phyloP scores from a whole-genome alignment of 2,329 filamentous ascomycete species.

The Thielaviopsis euricoi region DNA sequence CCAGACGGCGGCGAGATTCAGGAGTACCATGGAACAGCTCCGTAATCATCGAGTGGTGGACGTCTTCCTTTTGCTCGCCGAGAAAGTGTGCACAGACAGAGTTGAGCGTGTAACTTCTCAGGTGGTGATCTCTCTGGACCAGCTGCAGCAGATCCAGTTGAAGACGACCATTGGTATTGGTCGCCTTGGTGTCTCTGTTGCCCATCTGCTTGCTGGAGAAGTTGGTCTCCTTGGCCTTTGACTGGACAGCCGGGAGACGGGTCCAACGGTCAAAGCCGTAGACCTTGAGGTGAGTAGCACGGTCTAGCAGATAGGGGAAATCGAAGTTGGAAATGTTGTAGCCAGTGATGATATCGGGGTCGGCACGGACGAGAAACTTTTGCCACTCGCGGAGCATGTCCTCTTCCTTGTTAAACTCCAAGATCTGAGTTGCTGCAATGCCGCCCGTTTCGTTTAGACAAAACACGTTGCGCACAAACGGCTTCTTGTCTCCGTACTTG shows the following conservation, averaged over 20 bases:
- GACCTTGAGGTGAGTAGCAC: slow-evolving; percentile 72
- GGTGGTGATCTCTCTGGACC: slow-evolving; percentile 83
- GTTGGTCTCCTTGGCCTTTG: slow-evolving; percentile 60
- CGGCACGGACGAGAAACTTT: slow-evolving; percentile 74
- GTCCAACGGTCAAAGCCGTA: slow-evolving; percentile 74
- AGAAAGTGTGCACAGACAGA: slow-evolving; percentile 90
- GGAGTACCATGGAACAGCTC: slow-evolving; percentile 93
- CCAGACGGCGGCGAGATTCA: slow-evolving; percentile 76
- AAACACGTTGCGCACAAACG: slow-evolving; percentile 93
- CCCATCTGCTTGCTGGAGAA: slow-evolving; percentile 98
- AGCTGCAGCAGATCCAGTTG: slow-evolving; percentile 91
- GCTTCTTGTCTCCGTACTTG: slow-evolving; percentile 83
- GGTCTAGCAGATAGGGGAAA: slow-evolving; percentile 85
- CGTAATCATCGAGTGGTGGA: slow-evolving; percentile 98
- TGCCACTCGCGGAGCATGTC: slow-evolving; percentile 90
- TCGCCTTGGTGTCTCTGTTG: slow-evolving; percentile 82
- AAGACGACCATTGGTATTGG: slow-evolving; percentile 84
- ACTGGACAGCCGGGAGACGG: slow-evolving; percentile 53
- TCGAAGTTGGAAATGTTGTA: slow-evolving; percentile 99
- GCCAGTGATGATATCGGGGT: slow-evolving; percentile 93
- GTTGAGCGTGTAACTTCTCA: slow-evolving; percentile 93
- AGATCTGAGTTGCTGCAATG: slow-evolving; percentile 87
- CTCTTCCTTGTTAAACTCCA: slow-evolving; percentile 66
- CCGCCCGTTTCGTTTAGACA: slow-evolving; percentile 81
- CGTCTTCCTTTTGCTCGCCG: slow-evolving; percentile 95